These are phyloP conservation scores for Fraxinus sp. DNA, from an alignment of 305 asterid species.

Conservation along the genomic window DNA sequence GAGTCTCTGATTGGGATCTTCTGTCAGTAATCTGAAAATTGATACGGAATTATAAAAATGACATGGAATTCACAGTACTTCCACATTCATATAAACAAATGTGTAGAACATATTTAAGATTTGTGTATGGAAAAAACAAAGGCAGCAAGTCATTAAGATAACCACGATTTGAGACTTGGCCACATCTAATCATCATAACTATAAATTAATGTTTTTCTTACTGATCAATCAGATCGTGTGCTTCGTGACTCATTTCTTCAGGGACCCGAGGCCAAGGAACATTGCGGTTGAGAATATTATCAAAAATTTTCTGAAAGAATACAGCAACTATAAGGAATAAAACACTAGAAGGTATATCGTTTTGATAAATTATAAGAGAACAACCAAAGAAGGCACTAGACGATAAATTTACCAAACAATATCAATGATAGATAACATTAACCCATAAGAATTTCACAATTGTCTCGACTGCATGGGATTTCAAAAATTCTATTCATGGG, in stretches of 20 bases:
- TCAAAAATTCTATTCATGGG: not conserved
- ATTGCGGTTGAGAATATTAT: constrained; percentile 95
- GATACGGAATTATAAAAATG: constrained; percentile 3
- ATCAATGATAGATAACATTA: not conserved
- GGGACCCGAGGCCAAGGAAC: constrained; percentile 94
- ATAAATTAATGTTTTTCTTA: constrained; percentile 38
- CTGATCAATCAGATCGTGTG: constrained; percentile 88
- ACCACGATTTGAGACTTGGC: not conserved
- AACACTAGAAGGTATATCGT: not conserved
- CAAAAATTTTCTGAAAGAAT: constrained; percentile 71
- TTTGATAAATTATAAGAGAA: not conserved
- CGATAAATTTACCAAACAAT: not conserved
- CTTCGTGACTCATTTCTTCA: constrained; percentile 89
- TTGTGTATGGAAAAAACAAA: not conserved
- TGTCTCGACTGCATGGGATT: not conserved
- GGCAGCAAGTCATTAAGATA: not conserved
- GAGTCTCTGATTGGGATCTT: constrained; percentile 96
- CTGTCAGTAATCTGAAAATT: constrained; percentile 72
- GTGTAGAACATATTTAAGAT: not conserved
- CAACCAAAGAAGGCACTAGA: not conserved
- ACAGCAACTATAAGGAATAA: not conserved
- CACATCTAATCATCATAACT: constrained; percentile 3
- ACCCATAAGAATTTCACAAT: not conserved
- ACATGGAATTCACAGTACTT: not conserved
- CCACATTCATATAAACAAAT: not conserved